These are phyloP conservation scores for Trypanosoma avium DNA, from an alignment of 208 protist genomes.

Conservation along the genomic window DNA sequence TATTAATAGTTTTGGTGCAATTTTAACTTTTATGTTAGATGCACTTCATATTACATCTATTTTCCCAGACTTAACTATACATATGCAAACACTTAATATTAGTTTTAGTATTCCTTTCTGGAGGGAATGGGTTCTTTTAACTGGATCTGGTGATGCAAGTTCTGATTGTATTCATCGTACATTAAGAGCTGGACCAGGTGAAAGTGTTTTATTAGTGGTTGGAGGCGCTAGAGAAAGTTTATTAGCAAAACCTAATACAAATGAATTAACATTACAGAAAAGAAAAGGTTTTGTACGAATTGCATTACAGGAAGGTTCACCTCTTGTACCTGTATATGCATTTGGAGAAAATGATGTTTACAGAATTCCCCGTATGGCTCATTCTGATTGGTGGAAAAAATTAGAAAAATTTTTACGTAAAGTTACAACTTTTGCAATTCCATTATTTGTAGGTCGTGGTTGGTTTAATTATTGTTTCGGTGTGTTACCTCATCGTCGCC, in stretches of 20 bases:
- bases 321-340: conserved; percentile 82
- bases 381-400: conserved; percentile 30
- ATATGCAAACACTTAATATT: conserved; percentile 79
- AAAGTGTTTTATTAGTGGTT: conserved; percentile 84
- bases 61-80: conserved; percentile 67
- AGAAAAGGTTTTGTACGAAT: conserved; percentile 89
- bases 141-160: conserved; percentile 84
- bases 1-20: conserved; percentile 84
- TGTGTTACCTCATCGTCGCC: conserved; percentile 65
- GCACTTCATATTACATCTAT: too few relatives aligned
- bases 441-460: conserved; percentile 70
- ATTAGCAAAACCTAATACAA: conserved; percentile 63
- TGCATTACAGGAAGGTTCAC: conserved; percentile 71
- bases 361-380: conserved; percentile 36
- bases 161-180: conserved; percentile 60
- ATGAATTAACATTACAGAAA: conserved; percentile 67
- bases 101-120: conserved; percentile 90
- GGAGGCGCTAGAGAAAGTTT: conserved; percentile 82
- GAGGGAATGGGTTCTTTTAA: conserved; percentile 57
- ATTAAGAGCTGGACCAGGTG: conserved; percentile 64
- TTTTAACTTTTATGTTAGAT: conserved; percentile 72
- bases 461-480: conserved; percentile 80
- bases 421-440: conserved; percentile 60
- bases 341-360: conserved; percentile 91
- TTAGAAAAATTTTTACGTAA: conserved; percentile 36